Evolutionary conservation across 441 rosid species (phyloP).

Genomic region (Brassica balearica): DNA sequence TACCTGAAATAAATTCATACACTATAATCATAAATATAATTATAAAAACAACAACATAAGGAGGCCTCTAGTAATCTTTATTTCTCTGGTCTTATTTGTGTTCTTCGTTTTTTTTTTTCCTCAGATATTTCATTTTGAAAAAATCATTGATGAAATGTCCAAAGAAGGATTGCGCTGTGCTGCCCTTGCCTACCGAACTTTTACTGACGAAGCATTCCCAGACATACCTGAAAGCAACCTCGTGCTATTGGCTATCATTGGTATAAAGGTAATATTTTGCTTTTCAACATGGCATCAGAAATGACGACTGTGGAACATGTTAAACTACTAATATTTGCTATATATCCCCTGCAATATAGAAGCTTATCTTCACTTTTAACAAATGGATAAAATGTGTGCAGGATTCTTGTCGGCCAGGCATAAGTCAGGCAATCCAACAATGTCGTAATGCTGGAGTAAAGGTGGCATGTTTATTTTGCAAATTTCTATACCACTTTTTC

Average conservation of each 20-base stretch:
- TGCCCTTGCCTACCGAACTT: background rate
- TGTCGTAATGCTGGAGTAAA: conserved; percentile 10
- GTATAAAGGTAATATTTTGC: conserved; percentile 4
- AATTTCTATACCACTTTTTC: background rate
- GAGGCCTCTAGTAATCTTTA: background rate
- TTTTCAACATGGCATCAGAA: background rate
- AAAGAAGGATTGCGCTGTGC: conserved; percentile 9
- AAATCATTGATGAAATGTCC: background rate
- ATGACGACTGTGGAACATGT: conserved; percentile 5
- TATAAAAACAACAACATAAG: background rate
- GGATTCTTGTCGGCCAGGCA: conserved; percentile 13
- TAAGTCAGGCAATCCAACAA: background rate
- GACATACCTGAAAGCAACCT: conserved; percentile 4
- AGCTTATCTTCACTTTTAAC: background rate
- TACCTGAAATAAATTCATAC: background rate
- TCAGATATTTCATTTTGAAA: background rate
- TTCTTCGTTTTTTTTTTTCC: background rate
- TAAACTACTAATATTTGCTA: background rate
- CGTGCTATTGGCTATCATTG: conserved; percentile 7
- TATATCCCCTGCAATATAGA: background rate
- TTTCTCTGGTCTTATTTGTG: background rate
- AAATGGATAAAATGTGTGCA: background rate
- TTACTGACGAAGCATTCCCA: background rate
- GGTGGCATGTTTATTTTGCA: conserved; percentile 3
- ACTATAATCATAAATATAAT: background rate